These are phyloP conservation scores for Nyssa sinensis DNA, from an alignment of 148 eudicot species.

Conservation along the genomic window DNA sequence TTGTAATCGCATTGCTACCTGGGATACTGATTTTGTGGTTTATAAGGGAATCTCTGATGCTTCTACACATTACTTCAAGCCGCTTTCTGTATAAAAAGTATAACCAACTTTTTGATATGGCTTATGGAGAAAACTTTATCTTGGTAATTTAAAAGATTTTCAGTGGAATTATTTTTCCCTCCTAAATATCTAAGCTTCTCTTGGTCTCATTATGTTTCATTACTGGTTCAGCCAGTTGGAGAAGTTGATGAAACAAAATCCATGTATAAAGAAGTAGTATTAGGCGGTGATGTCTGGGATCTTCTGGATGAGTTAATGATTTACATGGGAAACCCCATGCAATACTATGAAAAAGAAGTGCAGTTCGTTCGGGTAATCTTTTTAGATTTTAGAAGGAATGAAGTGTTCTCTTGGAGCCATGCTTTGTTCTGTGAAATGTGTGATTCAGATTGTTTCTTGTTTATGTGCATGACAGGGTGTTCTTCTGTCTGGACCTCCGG, in stretches of 20 bases:
- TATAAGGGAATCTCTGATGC: conserved; percentile 78
- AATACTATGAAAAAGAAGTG: conserved; percentile 77
- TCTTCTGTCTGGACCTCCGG: conserved; percentile 93
- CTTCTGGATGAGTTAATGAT: conserved; percentile 89
- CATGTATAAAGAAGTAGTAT: conserved; percentile 79
- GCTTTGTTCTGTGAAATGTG: background rate
- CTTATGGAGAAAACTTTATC: conserved; percentile 77
- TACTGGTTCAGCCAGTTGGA: conserved; percentile 59
- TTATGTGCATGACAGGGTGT: conserved; percentile 58
- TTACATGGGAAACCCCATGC: conserved; percentile 91
- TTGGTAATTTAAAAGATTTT: conserved; percentile 47
- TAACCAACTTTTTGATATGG: conserved; percentile 83
- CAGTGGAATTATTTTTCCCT: background rate
- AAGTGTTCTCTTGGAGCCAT: background rate
- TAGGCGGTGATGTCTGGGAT: conserved; percentile 99
- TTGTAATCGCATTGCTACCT: conserved; percentile 68
- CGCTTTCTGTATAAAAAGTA: conserved; percentile 72
- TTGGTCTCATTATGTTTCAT: conserved; percentile 24
- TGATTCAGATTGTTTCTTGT: background rate
- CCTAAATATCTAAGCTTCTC: background rate
- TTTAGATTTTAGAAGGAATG: background rate
- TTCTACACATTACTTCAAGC: conserved; percentile 61
- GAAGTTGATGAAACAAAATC: conserved; percentile 68
- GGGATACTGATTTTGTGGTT: conserved; percentile 81
- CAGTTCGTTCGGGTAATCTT: conserved; percentile 77